Base-by-base conservation (phyloP, 371 early-diverging fungal genomes). In the Vairimorpha ceranae region DNA sequence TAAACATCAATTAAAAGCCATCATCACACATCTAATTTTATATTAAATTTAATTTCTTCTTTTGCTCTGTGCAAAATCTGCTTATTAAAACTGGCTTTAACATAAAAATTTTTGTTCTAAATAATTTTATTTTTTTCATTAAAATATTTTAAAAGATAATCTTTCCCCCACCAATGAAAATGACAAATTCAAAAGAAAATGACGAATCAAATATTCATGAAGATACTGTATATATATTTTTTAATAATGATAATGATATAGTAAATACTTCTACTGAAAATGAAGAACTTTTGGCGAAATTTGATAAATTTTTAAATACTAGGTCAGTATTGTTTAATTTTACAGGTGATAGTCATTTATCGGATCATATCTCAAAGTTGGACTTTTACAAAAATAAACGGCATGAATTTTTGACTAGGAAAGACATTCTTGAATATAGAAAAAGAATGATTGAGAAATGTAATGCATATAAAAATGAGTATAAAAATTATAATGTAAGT, bases 291-390 rank as follows among this genome's bases (percentile, higher is more conserved):
- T 41, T 10, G 7, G 15, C 41, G 7, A 41, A 41, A 41, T 41
- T 41, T 41, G 41, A 41, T 41, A 41, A 41, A 10, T 41, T 41
- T 10, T 10, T 41, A 41, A 41, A 41, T 21, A 48, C 6, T 6
- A 48, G n/a, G n/a, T 10, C 48, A 4, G n/a, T 48, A n/a, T 48
- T 48, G n/a, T 48, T 48, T n/a, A 48, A 48, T 48, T 48, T 48
- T 21, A 21, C n/a, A n/a, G 48, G 48, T 12, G 48, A 48, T 4
- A 48, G 48, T 48, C 48, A n/a, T 10, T 10, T 48, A n/a, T 48
- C 48, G 3, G 48, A 48, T 48, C 48, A 48, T 48, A 21, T 48
- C n/a, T 12, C n/a, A 12, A 48, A 48, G 21, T 48, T 48, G n/a
- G 48, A 48, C n/a, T 48, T 10, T 48, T 48, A 48, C n/a, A 10